Evolutionary conservation across 2,329 filamentous ascomycete genomes (phyloP), one percentile per base, ranked within the genome.

Genomic region (Sporothrix mexicana): DNA sequence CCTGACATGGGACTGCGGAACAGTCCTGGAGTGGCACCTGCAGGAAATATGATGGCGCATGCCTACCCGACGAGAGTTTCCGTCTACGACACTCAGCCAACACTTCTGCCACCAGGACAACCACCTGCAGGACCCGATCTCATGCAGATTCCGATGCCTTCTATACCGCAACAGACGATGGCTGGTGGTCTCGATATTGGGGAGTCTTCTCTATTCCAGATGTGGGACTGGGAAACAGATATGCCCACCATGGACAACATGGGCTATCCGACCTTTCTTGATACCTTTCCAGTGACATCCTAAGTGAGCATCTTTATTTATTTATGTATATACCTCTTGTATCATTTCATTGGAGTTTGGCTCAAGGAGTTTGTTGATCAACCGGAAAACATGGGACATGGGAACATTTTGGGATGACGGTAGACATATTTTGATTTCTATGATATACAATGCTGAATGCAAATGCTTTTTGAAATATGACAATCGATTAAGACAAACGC

Each of bases 181-280:
- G 13, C 51, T 12, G 25, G 36, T 4, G 45, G 25, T 2, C 47
- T 68, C n/a, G 71, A 66, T 25, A 57, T 45, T 17, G 57, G 67
- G 23, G 67, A 73, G 49, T 41, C 30, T 66, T 62, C 57, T 9
- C 20, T 49, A 41, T 70, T 74, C 45, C 59, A 43, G 17, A 68
- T 74, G 66, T 74, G 73, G 73, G 71, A 72, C 23, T 74, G 73
- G 73, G 73, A 67, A 43, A 61, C 73, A 3, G 73, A 72, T 12
- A 59, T 62, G 15, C 73, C 70, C 23, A 70, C 55, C 43, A 74
- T 67, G 53, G 73, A 74, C 43, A 72, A 61, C 43, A 70, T 74
- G 66, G 73, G 73, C 66, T 74, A 74, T 30, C 73, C 73, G 15
- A 74, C 73, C 1, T 72, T 74, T 13, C 66, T 74, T 7, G 61